phyloP scores from a whole-genome alignment of 192 early-diverging fungal species.

The Mortierella alpina region DNA sequence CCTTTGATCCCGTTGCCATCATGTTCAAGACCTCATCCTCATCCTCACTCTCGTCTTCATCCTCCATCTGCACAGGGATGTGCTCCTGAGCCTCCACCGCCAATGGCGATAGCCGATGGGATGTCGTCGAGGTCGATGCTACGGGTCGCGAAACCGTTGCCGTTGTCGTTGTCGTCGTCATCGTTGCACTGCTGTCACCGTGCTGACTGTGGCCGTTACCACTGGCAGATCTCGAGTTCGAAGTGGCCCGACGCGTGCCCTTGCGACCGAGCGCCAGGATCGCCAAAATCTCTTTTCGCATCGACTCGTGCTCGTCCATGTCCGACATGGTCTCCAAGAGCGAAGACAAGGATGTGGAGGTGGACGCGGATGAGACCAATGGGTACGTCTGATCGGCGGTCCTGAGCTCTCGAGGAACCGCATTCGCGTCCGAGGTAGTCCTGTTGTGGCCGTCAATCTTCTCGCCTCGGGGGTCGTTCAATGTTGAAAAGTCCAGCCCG shows the following conservation, averaged over 20 bases:
- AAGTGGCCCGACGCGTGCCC: neutral
- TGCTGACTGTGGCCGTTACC: too few relatives aligned
- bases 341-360: too few relatives aligned
- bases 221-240: neutral
- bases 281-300: slow-evolving; percentile 20
- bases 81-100: slow-evolving; percentile 44
- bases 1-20: neutral
- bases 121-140: neutral
- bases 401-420: too few relatives aligned
- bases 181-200: neutral
- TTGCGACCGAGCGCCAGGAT: slow-evolving; percentile 21
- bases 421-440: neutral
- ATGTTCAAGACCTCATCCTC: neutral
- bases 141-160: too few relatives aligned
- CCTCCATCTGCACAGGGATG: neutral
- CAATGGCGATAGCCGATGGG: slow-evolving; percentile 29
- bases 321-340: neutral
- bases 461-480: neutral
- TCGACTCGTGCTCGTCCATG: slow-evolving; percentile 10
- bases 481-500: slow-evolving; percentile 6
- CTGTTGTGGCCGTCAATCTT: neutral
- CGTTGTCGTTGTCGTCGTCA: neutral
- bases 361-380: too few relatives aligned
- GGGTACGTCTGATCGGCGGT: too few relatives aligned
- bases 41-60: slow-evolving; percentile 7